A percentile compares a stretch with the other conserved stretches of the same genome.
Conservation (phyloP, 345 rosid species). For the Excoecaria agallocha region DNA sequence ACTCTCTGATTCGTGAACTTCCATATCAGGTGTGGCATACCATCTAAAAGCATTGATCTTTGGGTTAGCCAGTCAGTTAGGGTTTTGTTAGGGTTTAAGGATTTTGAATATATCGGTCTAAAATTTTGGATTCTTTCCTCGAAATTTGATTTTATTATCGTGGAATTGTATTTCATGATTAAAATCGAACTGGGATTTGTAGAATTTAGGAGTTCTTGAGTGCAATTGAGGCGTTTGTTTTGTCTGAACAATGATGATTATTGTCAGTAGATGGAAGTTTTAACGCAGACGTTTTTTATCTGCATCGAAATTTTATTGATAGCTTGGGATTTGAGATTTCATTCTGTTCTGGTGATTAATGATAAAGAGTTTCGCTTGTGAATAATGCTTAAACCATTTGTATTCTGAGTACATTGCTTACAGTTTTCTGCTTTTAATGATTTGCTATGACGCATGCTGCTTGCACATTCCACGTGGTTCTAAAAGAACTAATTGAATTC, state of each 20-base stretch:
- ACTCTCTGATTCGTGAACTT: conserved; percentile 33
- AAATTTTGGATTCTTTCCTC: background rate
- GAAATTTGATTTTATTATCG: background rate
- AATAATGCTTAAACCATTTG: background rate
- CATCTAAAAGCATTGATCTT: background rate
- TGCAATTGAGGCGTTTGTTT: background rate
- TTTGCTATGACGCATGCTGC: background rate
- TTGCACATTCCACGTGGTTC: background rate
- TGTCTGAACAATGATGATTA: background rate
- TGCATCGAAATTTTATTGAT: background rate
- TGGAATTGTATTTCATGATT: background rate
- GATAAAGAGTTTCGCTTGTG: background rate
- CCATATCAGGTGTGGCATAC: conserved; percentile 34
- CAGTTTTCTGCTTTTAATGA: background rate
- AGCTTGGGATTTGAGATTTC: background rate
- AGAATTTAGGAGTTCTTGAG: background rate
- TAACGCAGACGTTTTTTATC: background rate
- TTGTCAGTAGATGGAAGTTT: background rate
- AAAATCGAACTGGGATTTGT: background rate
- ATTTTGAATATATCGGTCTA: background rate
- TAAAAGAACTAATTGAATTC: background rate
- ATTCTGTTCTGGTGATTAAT: background rate
- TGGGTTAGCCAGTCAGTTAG: background rate
- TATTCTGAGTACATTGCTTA: background rate
- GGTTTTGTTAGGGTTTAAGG: conserved; percentile 56